These are phyloP conservation scores for Hemileia vastatrix DNA, from an alignment of 1,284 basidiomycete species.

Conservation along the genomic window DNA sequence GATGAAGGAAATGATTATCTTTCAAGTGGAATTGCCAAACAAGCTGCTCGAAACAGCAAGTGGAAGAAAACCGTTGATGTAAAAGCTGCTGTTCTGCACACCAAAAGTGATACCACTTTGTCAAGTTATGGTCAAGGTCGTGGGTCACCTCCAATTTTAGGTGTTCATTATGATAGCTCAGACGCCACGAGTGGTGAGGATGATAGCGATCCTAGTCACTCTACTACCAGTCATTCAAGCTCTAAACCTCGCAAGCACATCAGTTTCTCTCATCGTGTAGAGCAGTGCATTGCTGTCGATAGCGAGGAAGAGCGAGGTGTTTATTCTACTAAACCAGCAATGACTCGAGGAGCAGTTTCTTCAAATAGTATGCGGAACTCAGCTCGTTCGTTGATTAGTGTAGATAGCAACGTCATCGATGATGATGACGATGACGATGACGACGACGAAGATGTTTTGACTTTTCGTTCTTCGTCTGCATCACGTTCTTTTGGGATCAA, in stretches of 20 bases:
- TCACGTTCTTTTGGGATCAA: conserved; percentile 23
- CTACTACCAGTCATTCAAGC: conserved; percentile 33
- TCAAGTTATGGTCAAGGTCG: conserved; percentile 23
- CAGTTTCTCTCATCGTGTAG: conserved; percentile 94
- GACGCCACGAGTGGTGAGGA: conserved; percentile 37
- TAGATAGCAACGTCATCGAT: conserved; percentile 35
- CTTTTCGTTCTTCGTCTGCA: conserved; percentile 33
- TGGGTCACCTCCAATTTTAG: conserved; percentile 25
- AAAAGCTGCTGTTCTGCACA: conserved; percentile 22
- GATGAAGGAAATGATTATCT: conserved; percentile 24
- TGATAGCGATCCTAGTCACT: conserved; percentile 24
- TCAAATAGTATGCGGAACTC: conserved; percentile 14
- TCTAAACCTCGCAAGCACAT: conserved; percentile 59
- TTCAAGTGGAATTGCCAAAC: conserved; percentile 22
- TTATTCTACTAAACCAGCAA: conserved; percentile 1
- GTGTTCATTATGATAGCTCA: conserved; percentile 26
- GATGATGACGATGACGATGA: conserved; percentile 50
- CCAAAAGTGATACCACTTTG: conserved; percentile 29
- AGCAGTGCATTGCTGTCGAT: conserved; percentile 89
- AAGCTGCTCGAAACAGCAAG: too few relatives aligned
- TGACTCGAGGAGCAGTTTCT: background rate
- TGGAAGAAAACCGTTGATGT: too few relatives aligned
- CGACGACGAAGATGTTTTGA: conserved; percentile 57
- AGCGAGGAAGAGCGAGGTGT: conserved; percentile 40
- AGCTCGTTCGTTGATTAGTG: conserved; percentile 17